phyloP scores from a whole-genome alignment of 176 grass and related monocot genomes.

The Tillandsia leiboldiana region DNA sequence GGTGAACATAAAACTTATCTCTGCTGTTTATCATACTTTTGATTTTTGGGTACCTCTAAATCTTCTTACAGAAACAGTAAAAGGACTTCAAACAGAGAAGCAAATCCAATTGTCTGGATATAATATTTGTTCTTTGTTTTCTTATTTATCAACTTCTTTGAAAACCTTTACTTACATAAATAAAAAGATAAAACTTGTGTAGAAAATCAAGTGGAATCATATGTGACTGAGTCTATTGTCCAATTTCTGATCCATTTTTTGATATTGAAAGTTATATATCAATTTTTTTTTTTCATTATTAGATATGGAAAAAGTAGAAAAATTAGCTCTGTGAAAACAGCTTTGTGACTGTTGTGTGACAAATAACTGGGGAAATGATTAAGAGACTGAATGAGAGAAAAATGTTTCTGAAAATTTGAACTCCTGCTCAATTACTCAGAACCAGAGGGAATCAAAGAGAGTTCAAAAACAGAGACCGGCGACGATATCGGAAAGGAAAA shows the following conservation, averaged over 20 bases:
- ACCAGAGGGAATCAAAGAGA: constrained; percentile 24
- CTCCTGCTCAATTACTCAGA: constrained; percentile 12
- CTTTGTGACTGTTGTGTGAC: no score
- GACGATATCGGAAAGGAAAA: constrained; percentile 19
- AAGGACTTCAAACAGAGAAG: neutral
- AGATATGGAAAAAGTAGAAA: no score
- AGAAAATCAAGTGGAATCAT: no score
- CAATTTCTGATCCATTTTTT: no score
- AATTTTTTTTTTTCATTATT: no score
- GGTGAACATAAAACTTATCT: neutral
- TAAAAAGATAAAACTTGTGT: no score
- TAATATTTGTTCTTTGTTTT: neutral
- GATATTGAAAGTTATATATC: no score
- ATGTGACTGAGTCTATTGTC: no score
- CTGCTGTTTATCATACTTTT: neutral
- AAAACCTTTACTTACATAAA: neutral
- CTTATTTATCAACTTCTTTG: neutral
- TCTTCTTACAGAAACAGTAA: neutral
- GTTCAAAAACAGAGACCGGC: constrained; percentile 1
- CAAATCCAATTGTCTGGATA: neutral
- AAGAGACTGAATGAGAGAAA: neutral
- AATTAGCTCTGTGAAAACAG: no score
- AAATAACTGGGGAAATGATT: no score
- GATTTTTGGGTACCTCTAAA: neutral
- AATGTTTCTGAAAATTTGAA: constrained; percentile 1